Evolutionary conservation across 148 eudicot genomes (phyloP), one percentile per base, ranked within the genome.

Genomic region (Vaccinium macrocarpon): DNA sequence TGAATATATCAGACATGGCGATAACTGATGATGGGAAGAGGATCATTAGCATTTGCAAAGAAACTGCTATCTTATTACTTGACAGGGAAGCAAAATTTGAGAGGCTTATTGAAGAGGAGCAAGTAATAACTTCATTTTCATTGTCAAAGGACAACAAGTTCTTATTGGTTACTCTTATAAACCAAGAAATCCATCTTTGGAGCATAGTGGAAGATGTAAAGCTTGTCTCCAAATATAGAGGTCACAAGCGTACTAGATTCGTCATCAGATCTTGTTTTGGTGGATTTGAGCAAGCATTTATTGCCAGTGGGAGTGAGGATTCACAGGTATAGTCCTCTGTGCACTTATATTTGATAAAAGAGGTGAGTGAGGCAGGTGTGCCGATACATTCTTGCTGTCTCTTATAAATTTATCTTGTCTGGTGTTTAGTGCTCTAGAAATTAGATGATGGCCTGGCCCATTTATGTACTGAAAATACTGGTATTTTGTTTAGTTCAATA

Each of bases 251-350:
- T 23, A 86, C 92, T 57, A 92, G 98, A 16, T 94, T 93, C 82
- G 38, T 96, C 5, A 87, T 96, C 52, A 89, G 97, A 70, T 94
- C 98, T 78, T 96, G 99, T 87, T 96, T 96, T 81, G 99, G 99
- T 84, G 98, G 99, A 75, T 86, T 90, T 82, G 89, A 92, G 25
- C 94, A 96, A 92, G 91, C 98, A 50, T 96, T 96, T 86, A 91
- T 96, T 86, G 97, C 98, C 79, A 93, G 98, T 82, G 99, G 99
- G 56, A 94, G 99, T 82, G 97, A 96, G 89, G 98, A 96, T 84
- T 94, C 99, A 64, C 97, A 94, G 98, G 99, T 96, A 90, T 13
- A 68, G 59, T 82, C 57, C 23, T 38, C 51, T 78, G 79, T 14
- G 19, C 74, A 38, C 19, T 77, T 51, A 23, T 15, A n/a, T 53